Base-by-base conservation (phyloP, 2,329 filamentous ascomycete genomes). In the Geosmithia putterillii region DNA sequence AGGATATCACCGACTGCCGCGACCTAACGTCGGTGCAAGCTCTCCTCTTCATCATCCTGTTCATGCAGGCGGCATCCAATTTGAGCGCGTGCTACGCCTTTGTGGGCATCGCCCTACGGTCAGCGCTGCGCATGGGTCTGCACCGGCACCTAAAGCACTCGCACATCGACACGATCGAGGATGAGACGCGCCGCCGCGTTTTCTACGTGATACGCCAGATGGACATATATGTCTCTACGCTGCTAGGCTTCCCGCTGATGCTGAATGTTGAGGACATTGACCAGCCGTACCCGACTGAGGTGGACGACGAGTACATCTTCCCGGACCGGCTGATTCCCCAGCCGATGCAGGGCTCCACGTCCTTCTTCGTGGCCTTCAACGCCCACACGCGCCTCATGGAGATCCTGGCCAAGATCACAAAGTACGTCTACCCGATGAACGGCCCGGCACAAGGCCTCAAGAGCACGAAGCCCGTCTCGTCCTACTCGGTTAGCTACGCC, bases 41-140 rank as follows among this genome's bases (percentile, higher is more conserved):
- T 2, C 70, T 92, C 7, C 64, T 88, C 18, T 88, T 86, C 57
- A 84, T 88, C 73, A 83, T 88, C 41, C 65, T 90, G 3, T 92
- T 89, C 55, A 69, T 90, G 1, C 86, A 92, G 54, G 79, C 82
- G 2, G 85, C 86, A 2, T 83, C 84, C 9, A 86, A 86, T 55
- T 65, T 90, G 23, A 85, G 80, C 55, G 83, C 79, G 9, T 90
- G 85, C 56, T 90, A 90, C 59, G 78, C 83, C 0, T 88, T 86
- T 51, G 73, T 90, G 40, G 85, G 85, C 7, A 83, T 90, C 52
- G 85, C 83, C 2, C 66, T 89, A 41, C 76, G 84, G 42, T 82
- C 83, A 7, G 79, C 83, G n/a, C 62, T 90, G 28, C 76, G 84
- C 22, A 80, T 90, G 63, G 86, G 86, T 7, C 66, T 90, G 21